Conservation (phyloP, 768 basidiomycete genomes). For the Pleurotus sapidus region DNA sequence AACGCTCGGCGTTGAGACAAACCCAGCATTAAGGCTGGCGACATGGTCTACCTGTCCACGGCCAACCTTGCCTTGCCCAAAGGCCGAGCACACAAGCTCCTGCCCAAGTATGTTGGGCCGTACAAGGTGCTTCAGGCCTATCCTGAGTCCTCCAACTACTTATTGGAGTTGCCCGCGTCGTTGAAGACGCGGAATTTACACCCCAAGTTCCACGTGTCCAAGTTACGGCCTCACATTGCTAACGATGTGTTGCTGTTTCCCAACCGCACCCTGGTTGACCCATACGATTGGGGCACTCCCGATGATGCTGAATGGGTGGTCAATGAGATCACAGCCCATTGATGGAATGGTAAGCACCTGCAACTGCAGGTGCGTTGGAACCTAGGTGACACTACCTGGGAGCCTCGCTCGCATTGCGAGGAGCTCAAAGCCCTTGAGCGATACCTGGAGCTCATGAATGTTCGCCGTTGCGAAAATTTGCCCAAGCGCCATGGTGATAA, state of each 20-base stretch:
- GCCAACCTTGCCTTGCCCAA: slow-evolving; percentile 31
- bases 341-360: slow-evolving; percentile 11
- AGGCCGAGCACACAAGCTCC: slow-evolving; percentile 28
- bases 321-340: slow-evolving; percentile 27
- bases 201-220: slow-evolving; percentile 29
- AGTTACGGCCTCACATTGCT: slow-evolving; percentile 23
- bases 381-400: slow-evolving; percentile 30
- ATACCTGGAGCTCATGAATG: slow-evolving; percentile 25
- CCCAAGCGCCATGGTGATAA: background rate
- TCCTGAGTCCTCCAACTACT: slow-evolving; percentile 23
- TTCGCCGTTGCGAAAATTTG: slow-evolving; percentile 12
- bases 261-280: slow-evolving; percentile 15
- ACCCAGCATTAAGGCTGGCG: slow-evolving; percentile 14
- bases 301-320: slow-evolving; percentile 35
- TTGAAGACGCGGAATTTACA: slow-evolving; percentile 23
- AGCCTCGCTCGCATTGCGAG: slow-evolving; percentile 18
- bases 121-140: slow-evolving; percentile 22
- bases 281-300: slow-evolving; percentile 32
- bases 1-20: no score
- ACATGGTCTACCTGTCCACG: slow-evolving; percentile 32
- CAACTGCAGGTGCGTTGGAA: slow-evolving; percentile 27
- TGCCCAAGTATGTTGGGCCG: slow-evolving; percentile 36
- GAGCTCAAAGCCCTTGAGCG: slow-evolving; percentile 25
- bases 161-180: slow-evolving; percentile 21
- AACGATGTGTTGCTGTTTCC: slow-evolving; percentile 35